Evolutionary conservation across 1,284 basidiomycete species (phyloP), one percentile per base, ranked within the genome.

Genomic region (Coniferiporia sulphurascens): DNA sequence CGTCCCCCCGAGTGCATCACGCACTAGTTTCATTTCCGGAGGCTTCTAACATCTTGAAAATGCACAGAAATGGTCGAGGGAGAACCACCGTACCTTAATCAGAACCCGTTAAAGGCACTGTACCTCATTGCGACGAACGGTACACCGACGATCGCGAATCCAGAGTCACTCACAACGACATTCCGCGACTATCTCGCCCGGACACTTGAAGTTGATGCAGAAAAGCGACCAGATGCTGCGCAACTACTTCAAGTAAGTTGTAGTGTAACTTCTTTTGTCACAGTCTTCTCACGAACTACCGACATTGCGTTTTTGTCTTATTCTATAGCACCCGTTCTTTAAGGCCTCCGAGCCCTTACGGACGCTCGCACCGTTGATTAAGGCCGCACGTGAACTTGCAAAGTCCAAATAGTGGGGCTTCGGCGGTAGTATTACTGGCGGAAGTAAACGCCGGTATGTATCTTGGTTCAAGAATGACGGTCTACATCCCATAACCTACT

Each of bases 51-150:
- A 68, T 52, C 15, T 56, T 21, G 50, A 63, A 66, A 34, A 38
- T 58, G 27, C 9, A 55, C 72, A 93, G 95, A 98, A 79, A 99
- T 99, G 96, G 94, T 99, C 67, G 96, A 98, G 74, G 96, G 97
- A 62, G 96, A 99, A 74, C 97, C 96, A 1, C 96, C 96, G 34
- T 98, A 98, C 70, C 81, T 98, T 48, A 96, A 97, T 73, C 95
- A 98, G 76, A 97, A 97, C 76, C 95, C 95, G 1, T 78, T 98
- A 50, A 91, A 96, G 70, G 95, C 94, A 5, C 77, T 99, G 44
- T 99, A 98, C 72, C 83, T 98, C 54, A 99, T 99, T 68, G 95
- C 95, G 4, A 98, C 95, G 19, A 98, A 98, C 69, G 95, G 96
- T n/a, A 98, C 95, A 51, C 96, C 96, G 9, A 91, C 91, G 61